Conservation (phyloP, 164 flowering plant species). For the Stephania yunnanensis region DNA sequence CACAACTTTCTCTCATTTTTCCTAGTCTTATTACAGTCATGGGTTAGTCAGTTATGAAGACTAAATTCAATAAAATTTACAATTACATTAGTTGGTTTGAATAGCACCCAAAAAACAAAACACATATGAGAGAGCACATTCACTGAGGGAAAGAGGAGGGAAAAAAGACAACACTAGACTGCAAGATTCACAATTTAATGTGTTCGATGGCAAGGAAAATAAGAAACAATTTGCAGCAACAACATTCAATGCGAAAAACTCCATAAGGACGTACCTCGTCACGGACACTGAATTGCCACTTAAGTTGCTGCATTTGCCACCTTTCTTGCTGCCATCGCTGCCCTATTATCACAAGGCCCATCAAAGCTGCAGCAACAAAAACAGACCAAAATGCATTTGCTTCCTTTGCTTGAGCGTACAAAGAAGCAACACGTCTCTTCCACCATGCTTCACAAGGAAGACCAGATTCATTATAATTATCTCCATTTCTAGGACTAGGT, state of each 20-base stretch:
- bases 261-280: conserved; percentile 46
- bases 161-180: neutral
- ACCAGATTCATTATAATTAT: conserved; percentile 30
- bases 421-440: conserved; percentile 64
- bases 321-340: conserved; percentile 86
- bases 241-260: neutral
- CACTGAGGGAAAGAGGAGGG: too few relatives aligned
- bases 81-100: neutral
- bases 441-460: conserved; percentile 92
- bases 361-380: conserved; percentile 82
- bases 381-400: conserved; percentile 82
- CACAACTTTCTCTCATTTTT: too few relatives aligned
- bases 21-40: too few relatives aligned
- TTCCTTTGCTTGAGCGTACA: conserved; percentile 77
- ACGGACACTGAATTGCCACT: conserved; percentile 44
- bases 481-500: conserved; percentile 23
- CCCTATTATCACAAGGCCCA: conserved; percentile 91
- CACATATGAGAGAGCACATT: too few relatives aligned
- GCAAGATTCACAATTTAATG: neutral
- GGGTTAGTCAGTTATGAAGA: too few relatives aligned
- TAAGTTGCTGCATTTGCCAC: conserved; percentile 68
- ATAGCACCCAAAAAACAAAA: neutral
- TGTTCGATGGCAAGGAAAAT: too few relatives aligned
- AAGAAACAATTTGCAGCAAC: too few relatives aligned
- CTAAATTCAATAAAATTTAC: too few relatives aligned